Conservation (phyloP, 1,139 yeast species). For the Sugiyamaella xylanicola region DNA sequence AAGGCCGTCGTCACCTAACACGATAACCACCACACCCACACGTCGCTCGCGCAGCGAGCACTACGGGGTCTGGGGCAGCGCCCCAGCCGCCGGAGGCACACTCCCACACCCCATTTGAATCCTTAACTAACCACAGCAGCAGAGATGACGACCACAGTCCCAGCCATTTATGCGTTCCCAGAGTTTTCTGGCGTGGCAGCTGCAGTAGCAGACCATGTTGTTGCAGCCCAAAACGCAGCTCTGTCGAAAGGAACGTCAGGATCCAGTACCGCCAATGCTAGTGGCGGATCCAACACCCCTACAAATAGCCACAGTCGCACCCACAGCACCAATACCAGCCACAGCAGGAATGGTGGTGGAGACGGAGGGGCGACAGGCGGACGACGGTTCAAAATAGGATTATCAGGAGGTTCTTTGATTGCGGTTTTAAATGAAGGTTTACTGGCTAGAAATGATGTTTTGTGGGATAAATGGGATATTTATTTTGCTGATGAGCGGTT, state of each 20-base stretch:
- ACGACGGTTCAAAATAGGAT: constrained; percentile 81
- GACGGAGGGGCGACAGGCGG: constrained; percentile 5
- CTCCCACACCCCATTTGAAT: no score
- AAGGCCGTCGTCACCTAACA: neutral
- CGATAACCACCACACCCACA: neutral
- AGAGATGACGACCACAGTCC: constrained; percentile 86
- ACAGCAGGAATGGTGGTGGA: constrained; percentile 1
- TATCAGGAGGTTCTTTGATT: constrained; percentile 90
- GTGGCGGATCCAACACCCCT: neutral
- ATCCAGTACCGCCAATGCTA: constrained; percentile 8
- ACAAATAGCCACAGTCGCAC: constrained; percentile 4
- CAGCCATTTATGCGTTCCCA: constrained; percentile 86
- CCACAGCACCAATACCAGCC: neutral
- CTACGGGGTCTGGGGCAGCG: constrained; percentile 10
- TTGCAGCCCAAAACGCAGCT: constrained; percentile 78
- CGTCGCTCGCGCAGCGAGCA: neutral
- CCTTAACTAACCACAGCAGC: neutral
- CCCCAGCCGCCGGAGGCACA: constrained; percentile 8
- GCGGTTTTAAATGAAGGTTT: constrained; percentile 85
- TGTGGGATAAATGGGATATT: constrained; percentile 95
- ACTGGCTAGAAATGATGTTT: constrained; percentile 68
- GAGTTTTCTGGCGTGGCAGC: constrained; percentile 89
- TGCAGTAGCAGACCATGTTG: constrained; percentile 91
- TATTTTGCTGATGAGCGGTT: constrained; percentile 96
- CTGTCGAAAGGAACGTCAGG: constrained; percentile 39